Evolutionary conservation across 345 rosid genomes (phyloP), one percentile per base, ranked within the genome.

Genomic region (Kernera saxatilis): DNA sequence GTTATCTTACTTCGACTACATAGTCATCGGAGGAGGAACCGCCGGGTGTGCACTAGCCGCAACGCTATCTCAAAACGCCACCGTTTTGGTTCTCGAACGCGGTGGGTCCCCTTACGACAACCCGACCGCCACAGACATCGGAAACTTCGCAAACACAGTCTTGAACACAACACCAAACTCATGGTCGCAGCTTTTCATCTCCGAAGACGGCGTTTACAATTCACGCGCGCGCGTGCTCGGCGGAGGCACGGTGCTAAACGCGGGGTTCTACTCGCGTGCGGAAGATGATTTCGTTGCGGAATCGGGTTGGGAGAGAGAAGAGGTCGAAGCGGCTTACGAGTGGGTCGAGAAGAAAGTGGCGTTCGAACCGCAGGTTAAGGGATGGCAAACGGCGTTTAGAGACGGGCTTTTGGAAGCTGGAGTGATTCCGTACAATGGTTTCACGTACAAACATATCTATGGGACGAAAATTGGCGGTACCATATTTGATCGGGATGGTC

Each of bases 11-110:
- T 76, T 74, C 15, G 90, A 90, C 79, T 90, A 90, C 77, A 82
- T 90, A 30, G 41, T 88, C 29, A 66, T 87, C 48, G 96, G 93
- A 2, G 93, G 96, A 17, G 93, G 91, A 56, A 79, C 96, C 6
- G 62, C 89, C 0, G 96, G 93, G 1, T 90, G 93, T 54, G 79
- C 96, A 4, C 25, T 90, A 17, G 91, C 93, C 0, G 91, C 93
- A 26, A 86, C 96, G 12, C 89, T 86, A 0, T 87, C 93, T 0
- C 44, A 37, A 53, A 77, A 76, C 11, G 91, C 89, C 0, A 63
- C 53, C 35, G 90, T 90, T 57, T 46, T 90, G 41, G 63, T 88
- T 13, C 87, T 90, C 0, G 91, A 88, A 78, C 78, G 91, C 53
- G 96, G 74, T 1, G 74, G 74, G 0, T 70, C 74, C 0, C 74